Percentiles rank a stretch among this genome's conserved stretches.
These are phyloP conservation scores for Taphrina communis DNA, from an alignment of 1,139 yeast genomes.

Conservation along the genomic window DNA sequence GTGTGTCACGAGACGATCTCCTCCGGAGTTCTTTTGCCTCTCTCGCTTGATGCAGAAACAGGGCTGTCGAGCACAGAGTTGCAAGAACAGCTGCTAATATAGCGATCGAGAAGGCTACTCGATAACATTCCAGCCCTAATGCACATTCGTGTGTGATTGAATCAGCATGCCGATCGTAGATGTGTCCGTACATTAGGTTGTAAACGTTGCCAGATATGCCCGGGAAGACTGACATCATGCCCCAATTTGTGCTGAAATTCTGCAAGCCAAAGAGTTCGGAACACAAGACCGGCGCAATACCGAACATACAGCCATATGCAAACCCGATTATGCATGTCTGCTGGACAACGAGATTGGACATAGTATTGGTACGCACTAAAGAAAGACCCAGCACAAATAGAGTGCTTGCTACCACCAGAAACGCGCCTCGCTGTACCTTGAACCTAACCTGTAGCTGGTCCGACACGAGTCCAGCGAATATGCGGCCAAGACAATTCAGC, in stretches of 20 bases:
- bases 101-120: conserved; percentile 42
- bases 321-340: conserved; percentile 70
- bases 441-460: conserved; percentile 62
- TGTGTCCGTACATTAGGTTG: conserved; percentile 53
- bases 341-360: conserved; percentile 55
- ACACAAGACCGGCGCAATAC: conserved; percentile 78
- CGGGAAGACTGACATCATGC: conserved; percentile 56
- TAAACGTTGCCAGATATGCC: conserved; percentile 52
- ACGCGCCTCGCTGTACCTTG: conserved; percentile 71
- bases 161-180: conserved; percentile 49
- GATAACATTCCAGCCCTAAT: conserved; percentile 45
- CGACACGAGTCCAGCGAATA: conserved; percentile 70
- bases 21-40: neutral
- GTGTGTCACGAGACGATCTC: neutral
- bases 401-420: conserved; percentile 60
- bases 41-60: neutral
- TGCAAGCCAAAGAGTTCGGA: conserved; percentile 77
- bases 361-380: conserved; percentile 51
- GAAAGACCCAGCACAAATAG: conserved; percentile 55
- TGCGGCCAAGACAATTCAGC: conserved; percentile 69
- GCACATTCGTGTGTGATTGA: conserved; percentile 44
- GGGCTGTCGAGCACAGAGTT: neutral
- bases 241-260: conserved; percentile 82
- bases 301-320: conserved; percentile 81
- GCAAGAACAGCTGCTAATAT: conserved; percentile 11